phyloP scores from a whole-genome alignment of 345 rosid genomes.

The Brassica rapa region DNA sequence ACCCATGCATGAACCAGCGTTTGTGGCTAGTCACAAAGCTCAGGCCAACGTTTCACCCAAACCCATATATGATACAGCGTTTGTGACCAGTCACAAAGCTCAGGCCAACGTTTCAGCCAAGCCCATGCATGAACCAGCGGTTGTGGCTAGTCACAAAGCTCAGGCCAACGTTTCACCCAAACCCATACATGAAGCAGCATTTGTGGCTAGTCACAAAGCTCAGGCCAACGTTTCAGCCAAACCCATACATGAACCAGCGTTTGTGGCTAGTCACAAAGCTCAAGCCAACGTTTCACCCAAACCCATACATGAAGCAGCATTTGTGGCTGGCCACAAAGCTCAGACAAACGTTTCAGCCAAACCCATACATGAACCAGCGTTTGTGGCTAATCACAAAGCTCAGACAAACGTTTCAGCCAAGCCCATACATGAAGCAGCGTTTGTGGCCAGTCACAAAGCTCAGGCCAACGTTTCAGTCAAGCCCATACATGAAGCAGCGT shows the following conservation, averaged over 20 bases:
- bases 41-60: not conserved
- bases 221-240: constrained; percentile 29
- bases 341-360: not conserved
- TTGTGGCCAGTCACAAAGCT: constrained; percentile 32
- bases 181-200: not conserved
- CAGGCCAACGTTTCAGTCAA: constrained; percentile 27
- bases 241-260: constrained; percentile 43
- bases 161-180: not conserved
- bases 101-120: constrained; percentile 29
- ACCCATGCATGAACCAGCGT: not conserved
- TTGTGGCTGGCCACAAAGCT: constrained; percentile 9
- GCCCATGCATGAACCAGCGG: constrained; percentile 44
- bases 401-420: not conserved
- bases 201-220: constrained; percentile 22
- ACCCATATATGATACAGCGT: constrained; percentile 3
- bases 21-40: not conserved
- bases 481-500: constrained; percentile 44
- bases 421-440: constrained; percentile 4
- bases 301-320: constrained; percentile 45
- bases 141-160: not conserved
- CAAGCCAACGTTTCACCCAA: constrained; percentile 30
- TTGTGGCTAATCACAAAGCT: not conserved
- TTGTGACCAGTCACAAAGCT: constrained; percentile 32
- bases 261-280: constrained; percentile 20
- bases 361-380: not conserved